Evolutionary conservation across 2,329 filamentous ascomycete species (phyloP).

Genomic region (Cytospora paraplurivora): DNA sequence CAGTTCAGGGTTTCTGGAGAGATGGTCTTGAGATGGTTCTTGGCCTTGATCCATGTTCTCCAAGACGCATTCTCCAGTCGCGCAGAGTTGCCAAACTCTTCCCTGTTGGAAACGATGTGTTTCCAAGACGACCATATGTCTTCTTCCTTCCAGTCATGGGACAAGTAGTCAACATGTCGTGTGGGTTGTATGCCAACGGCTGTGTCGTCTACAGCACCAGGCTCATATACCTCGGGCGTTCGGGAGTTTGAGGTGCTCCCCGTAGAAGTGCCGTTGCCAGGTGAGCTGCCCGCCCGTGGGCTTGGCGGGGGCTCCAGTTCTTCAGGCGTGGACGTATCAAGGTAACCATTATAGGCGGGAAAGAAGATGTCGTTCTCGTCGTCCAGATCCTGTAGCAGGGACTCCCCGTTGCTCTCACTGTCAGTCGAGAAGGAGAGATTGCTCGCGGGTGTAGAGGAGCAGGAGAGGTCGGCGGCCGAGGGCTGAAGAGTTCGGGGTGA

Average conservation of each 20-base stretch:
- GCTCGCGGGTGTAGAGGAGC: slow-evolving; percentile 64
- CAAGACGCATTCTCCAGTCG: slow-evolving; percentile 94
- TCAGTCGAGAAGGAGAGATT: slow-evolving; percentile 58
- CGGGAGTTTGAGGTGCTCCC: slow-evolving; percentile 56
- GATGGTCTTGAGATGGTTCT: slow-evolving; percentile 82
- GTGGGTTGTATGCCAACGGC: slow-evolving; percentile 75
- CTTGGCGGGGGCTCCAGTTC: slow-evolving; percentile 55
- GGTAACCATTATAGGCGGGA: slow-evolving; percentile 25
- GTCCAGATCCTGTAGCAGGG: slow-evolving; percentile 41
- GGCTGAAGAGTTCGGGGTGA: slow-evolving; percentile 55
- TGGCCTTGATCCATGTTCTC: slow-evolving; percentile 94
- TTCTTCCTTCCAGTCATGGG: slow-evolving; percentile 90
- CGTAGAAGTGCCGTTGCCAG: slow-evolving; percentile 55
- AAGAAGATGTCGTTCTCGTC: slow-evolving; percentile 44
- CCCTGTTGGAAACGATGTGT: slow-evolving; percentile 80
- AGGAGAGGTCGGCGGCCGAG: slow-evolving; percentile 59
- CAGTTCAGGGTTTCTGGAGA: slow-evolving; percentile 93
- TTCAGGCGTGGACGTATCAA: slow-evolving; percentile 41
- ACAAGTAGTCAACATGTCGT: slow-evolving; percentile 92
- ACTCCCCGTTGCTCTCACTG: slow-evolving; percentile 54
- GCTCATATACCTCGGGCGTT: slow-evolving; percentile 50
- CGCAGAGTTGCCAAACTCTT: slow-evolving; percentile 75
- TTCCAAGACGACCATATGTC: slow-evolving; percentile 98
- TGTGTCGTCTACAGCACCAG: slow-evolving; percentile 75
- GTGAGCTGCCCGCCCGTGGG: slow-evolving; percentile 53